A percentile compares a stretch with the other conserved stretches of the same genome.
phyloP scores from a whole-genome alignment of 805 yeast genomes.

The Starmerella bombicola region DNA sequence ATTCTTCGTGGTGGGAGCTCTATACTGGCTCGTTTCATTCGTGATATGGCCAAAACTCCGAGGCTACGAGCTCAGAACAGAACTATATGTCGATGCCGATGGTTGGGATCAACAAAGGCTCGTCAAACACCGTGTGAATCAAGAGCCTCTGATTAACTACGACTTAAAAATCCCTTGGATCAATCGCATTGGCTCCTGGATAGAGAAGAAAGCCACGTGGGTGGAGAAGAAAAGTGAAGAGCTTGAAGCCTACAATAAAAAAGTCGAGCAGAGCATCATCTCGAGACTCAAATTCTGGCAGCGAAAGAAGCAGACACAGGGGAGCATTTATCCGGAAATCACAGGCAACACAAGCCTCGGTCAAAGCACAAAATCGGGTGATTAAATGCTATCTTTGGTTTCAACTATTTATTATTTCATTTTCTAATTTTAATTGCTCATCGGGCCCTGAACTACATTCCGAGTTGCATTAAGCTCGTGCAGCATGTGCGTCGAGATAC shows the following conservation, averaged over 20 bases:
- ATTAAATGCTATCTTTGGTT: no score
- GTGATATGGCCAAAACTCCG: conserved; percentile 39
- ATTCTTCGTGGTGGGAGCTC: conserved; percentile 43
- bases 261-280: not conserved
- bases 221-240: not conserved
- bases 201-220: not conserved
- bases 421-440: no score
- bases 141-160: not conserved
- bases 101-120: conserved; percentile 12
- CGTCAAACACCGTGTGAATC: not conserved
- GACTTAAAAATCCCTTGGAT: not conserved
- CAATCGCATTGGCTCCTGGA: not conserved
- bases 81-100: conserved; percentile 9
- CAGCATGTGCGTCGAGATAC: no score
- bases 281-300: not conserved
- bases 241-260: not conserved
- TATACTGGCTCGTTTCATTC: conserved; percentile 58
- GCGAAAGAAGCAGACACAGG: not conserved
- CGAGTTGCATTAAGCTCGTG: no score
- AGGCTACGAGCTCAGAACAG: conserved; percentile 20
- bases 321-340: no score
- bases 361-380: no score
- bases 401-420: no score
- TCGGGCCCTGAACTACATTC: no score
- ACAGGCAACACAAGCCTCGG: no score